These are phyloP conservation scores for Mycocentrospora acerina DNA, from an alignment of 2,329 filamentous ascomycete species.

Conservation along the genomic window DNA sequence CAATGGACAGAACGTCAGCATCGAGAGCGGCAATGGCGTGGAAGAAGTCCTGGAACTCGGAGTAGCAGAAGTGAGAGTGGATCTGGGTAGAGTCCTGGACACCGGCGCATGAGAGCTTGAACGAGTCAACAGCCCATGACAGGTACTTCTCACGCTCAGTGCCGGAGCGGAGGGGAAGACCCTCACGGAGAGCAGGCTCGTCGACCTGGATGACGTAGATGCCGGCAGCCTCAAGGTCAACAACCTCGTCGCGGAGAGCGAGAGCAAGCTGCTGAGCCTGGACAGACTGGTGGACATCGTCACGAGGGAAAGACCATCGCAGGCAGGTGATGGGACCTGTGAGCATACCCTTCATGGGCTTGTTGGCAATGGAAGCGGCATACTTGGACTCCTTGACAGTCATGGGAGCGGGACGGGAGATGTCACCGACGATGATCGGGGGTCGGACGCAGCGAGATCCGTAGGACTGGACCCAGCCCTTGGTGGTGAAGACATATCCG, in stretches of 20 bases:
- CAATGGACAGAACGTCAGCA: conserved; percentile 96
- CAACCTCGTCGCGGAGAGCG: conserved; percentile 95
- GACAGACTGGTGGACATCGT: conserved; percentile 98
- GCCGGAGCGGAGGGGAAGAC: conserved; percentile 92
- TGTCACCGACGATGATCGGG: conserved; percentile 97
- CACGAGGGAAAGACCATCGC: conserved; percentile 99
- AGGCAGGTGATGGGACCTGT: conserved; percentile 98
- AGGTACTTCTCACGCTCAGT: conserved; percentile 97
- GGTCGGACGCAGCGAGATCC: conserved; percentile 97
- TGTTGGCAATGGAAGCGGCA: conserved; percentile 91
- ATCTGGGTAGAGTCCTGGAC: conserved; percentile 97
- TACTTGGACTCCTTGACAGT: conserved; percentile 99
- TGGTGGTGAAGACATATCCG: conserved; percentile 97
- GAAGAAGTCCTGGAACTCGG: conserved; percentile 99
- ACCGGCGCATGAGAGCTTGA: conserved; percentile 92
- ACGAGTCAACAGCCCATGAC: conserved; percentile 94
- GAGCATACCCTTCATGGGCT: conserved; percentile 99
- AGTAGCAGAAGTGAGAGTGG: conserved; percentile 99
- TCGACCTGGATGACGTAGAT: conserved; percentile 99
- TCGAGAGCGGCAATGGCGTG: conserved; percentile 98
- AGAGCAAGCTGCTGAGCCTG: conserved; percentile 98
- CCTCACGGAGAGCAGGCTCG: conserved; percentile 98
- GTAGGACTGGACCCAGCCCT: conserved; percentile 98
- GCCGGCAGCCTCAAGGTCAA: conserved; percentile 96
- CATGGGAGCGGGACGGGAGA: conserved; percentile 95